Conservation (phyloP, 257 asterid genomes). For the Linaria vulgaris region DNA sequence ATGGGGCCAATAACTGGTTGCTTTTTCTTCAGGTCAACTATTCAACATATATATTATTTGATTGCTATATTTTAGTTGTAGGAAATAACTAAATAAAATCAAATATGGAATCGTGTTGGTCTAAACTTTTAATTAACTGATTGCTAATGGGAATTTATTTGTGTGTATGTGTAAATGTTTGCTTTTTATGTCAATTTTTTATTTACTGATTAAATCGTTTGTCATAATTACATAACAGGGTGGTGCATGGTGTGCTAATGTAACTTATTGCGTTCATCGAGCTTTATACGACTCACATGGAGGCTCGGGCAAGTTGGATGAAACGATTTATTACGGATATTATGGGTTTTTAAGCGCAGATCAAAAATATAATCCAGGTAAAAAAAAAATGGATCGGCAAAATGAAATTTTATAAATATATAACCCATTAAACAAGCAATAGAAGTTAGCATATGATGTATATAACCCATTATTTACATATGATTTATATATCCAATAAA, state of each 20-base stretch:
- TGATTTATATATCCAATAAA: neutral
- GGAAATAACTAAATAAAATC: neutral
- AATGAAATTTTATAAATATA: no score
- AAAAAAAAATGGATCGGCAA: no score
- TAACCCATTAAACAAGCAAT: neutral
- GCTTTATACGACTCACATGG: neutral
- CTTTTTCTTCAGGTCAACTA: slow-evolving; percentile 4
- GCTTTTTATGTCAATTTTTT: no score
- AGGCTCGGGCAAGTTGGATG: neutral
- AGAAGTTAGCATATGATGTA: no score
- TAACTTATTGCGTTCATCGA: neutral
- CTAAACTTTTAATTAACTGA: no score
- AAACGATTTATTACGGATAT: neutral
- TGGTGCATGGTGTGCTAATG: slow-evolving; percentile 26
- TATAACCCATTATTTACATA: neutral
- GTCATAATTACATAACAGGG: slow-evolving; percentile 20
- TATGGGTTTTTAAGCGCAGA: neutral
- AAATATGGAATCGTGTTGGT: neutral
- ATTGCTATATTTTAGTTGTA: neutral
- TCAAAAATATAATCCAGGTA: slow-evolving; percentile 3
- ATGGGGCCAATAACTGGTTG: slow-evolving; percentile 13
- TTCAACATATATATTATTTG: neutral
- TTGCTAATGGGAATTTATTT: no score
- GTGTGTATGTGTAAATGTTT: neutral
- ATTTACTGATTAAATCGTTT: no score